Evolutionary conservation across 129 eudicot species (phyloP), one percentile per base, ranked within the genome.

Genomic region (Erigeron canadensis): DNA sequence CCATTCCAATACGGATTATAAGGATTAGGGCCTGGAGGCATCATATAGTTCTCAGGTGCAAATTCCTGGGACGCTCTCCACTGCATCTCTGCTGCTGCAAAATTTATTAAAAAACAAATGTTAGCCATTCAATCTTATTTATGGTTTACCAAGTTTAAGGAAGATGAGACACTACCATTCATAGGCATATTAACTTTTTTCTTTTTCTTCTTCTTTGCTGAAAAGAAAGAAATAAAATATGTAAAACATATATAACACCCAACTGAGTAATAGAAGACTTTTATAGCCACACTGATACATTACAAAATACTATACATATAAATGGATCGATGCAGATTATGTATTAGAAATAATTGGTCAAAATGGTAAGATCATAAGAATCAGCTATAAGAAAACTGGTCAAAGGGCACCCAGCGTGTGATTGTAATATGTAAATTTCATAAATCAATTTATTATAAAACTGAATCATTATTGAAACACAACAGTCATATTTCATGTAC

Each of bases 121-220:
- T 69, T 34, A 61, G 64, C 39, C 34, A 48, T 48, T 39, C 8
- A 10, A 60, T 60, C 47, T 9, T 66, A 23, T 38, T 5, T 46
- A 46, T 50, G 41, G 59, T 72, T 39, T 37, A 45, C 37, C 18
- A 43, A 39, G 34, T 53, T 6, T 18, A 41, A 42, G 21, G 51
- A 57, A 22, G 17, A 59, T 62, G 13, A 40, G 57, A 64, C 38
- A 28, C 46, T 94, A 90, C 88, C 89, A 82, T 68, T 86, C 18
- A 77, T 67, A 68, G 92, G 88, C 80, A 81, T 8, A 61, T 82
- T 86, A 48, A 77, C 72, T 80, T 82, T 89, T 87, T 90, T 94
- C 94, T 90, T 95, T 75, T 90, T 94, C 89, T 89, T 93, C 84
- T 87, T 92, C 84, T 87, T 89, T n/a, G 75, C 98, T 93, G 96